These are phyloP conservation scores for Chiua sp. DNA, from an alignment of 1,284 basidiomycete genomes.

Conservation along the genomic window DNA sequence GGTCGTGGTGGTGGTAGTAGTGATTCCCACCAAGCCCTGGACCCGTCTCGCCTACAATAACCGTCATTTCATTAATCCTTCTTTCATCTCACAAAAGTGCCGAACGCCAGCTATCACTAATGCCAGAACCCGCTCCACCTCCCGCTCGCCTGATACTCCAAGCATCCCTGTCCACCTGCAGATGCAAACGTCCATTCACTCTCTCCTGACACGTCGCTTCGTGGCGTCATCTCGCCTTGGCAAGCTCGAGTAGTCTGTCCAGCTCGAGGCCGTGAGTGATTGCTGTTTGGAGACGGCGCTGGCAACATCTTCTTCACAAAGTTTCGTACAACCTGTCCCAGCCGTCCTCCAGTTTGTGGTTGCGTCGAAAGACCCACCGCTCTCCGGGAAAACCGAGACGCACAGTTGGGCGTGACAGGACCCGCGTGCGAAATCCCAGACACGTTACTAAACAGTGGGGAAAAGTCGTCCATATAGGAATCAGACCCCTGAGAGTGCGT, in stretches of 20 bases:
- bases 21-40: background rate
- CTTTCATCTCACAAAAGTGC: no score
- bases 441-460: slow-evolving; percentile 8
- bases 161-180: slow-evolving; percentile 3
- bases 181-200: slow-evolving; percentile 30
- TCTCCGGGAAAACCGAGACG: slow-evolving; percentile 3
- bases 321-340: slow-evolving; percentile 28
- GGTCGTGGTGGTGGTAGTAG: background rate
- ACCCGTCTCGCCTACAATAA: no score
- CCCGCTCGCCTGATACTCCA: background rate
- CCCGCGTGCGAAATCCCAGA: background rate
- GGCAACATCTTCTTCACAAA: slow-evolving; percentile 31
- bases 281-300: slow-evolving; percentile 1
- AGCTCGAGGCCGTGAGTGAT: background rate
- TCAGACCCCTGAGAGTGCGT: slow-evolving; percentile 2
- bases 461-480: slow-evolving; percentile 21
- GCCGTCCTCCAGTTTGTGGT: slow-evolving; percentile 16
- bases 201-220: slow-evolving; percentile 19
- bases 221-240: slow-evolving; percentile 15
- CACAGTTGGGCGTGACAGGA: background rate
- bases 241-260: background rate
- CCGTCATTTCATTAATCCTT: background rate
- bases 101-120: no score
- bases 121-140: slow-evolving; percentile 33
- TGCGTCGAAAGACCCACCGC: background rate